Base-by-base conservation (phyloP, 306 rosid species). In the Trifolium repens region DNA sequence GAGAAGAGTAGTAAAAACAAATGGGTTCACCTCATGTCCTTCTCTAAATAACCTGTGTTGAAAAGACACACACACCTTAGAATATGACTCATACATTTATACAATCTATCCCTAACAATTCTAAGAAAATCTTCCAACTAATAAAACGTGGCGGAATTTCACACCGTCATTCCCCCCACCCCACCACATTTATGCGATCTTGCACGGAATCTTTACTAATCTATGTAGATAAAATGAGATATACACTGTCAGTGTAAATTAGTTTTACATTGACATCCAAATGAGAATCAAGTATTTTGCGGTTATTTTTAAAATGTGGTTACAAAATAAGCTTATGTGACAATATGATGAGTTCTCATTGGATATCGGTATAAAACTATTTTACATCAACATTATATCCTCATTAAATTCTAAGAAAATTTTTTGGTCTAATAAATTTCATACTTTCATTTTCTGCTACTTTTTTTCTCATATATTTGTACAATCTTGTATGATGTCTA, bases 1-100 rank as follows among this genome's bases (percentile, higher is more conserved):
- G 67, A 61, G 22, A 61, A 61, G 43, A 61, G 67, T 61, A 14
- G 67, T 61, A 32, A 61, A 61, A 61, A 61, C 67, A 61, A 61
- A 61, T 0, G 67, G 67, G 12, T 61, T 61, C 67, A 61, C 67
- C 24, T 61, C 67, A 32, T 32, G 67, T 3, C 67, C 43, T 61
- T 61, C 67, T 32, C 16, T 61, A 2, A 61, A 61, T 61, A 61
- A 14, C 67, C 67, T 61, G 44, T 6, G 19, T 30, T 60, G 40
- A 59, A 59, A 5, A 30, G 7, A 13, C 9, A 27, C 19, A 13
- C 17, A 13, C 11, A 30, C 17, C 17, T 60, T 30, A 30, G 42
- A 30, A 30, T 60, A 13, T 26, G 34, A 26, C 63, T 24, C 2
- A 8, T 59, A 11, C 40, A 59, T 30, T 58, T 59, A 59, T 12